Evolutionary conservation across 441 rosid genomes (phyloP), one percentile per base, ranked within the genome.

Genomic region (Gossypium schwendimanii): DNA sequence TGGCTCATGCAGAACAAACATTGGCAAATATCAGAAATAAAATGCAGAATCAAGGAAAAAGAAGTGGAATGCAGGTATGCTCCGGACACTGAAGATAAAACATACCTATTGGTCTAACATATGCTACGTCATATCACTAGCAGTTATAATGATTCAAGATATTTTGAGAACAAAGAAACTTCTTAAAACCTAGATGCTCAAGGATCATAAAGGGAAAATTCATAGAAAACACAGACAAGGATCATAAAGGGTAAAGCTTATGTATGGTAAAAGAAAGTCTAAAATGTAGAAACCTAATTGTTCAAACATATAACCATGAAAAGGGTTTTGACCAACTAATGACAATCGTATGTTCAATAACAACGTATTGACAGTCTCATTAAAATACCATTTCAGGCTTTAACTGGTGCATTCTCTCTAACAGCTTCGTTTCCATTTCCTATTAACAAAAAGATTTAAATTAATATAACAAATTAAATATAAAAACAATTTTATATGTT

Each of bases 381-480:
- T 63, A 41, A 17, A 21, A 64, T 88, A 96, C 99, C 98, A 93
- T 75, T 89, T 91, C 98, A 23, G 92, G 89, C 69, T 88, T 83
- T 75, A 88, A 54, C 66, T 82, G 81, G 33, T 90, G 87, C 53
- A 89, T 79, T 84, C 76, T 88, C 80, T 96, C 99, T 79, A 93
- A 81, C 59, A 96, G 84, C 83, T 85, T 89, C 17, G 8, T 28
- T 80, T 96, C 99, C 97, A 88, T 87, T 76, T 96, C 97, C 99
- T 96, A 79, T 71, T 75, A 70, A 54, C 54, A 31, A 49, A 14
- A 72, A 28, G 11, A 47, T 15, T 10, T 17, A 26, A 65, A 31
- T 49, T 28, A 20, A n/a, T 54, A 71, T 45, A 47, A 72, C 59
- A 73, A 69, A 63, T 73, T 78, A 57, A 54, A 28, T 33, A 57